Evolutionary conservation across 2,329 filamentous ascomycete genomes (phyloP), one percentile per base, ranked within the genome.

Genomic region (Aplosporella prunicola): DNA sequence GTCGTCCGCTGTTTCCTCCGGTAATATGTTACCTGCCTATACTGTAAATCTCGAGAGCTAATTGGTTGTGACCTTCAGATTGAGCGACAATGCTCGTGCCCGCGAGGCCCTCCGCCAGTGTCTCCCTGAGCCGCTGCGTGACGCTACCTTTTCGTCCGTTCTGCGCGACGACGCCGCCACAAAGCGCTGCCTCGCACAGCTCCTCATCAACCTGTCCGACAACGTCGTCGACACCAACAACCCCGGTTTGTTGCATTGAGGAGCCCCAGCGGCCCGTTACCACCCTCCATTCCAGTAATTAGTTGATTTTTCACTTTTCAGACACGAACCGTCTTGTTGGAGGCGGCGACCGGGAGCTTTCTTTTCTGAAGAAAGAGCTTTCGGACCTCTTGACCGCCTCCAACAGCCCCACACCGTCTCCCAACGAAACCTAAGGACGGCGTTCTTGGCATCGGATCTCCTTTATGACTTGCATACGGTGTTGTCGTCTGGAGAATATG

Each of bases 151-250:
- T 60, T 93, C 87, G 7, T 89, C 88, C 0, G 91, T 98, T 29
- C 78, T 98, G 22, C 83, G 91, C 41, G 91, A 98, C 54, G 91
- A 98, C 56, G 91, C 91, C 10, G 91, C 91, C 1, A 98, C 91
- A 1, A 98, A 98, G 69, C 81, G 91, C 42, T 98, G 91, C 61
- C 79, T 98, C 22, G 85, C 88, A n/a, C 91, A 96, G 63, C 78
- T 98, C 7, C 72, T 96, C 43, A 93, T 96, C 65, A 96, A 96
- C 57, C 76, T 98, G 38, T 93, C 86, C 8, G 91, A 96, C 62
- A 89, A 84, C 48, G 81, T 88, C 42, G 79, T 74, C 42, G 74
- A 77, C 42, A 45, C 51, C 14, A 57, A 54, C 42, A 59, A 60
- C 42, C 57, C 59, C 41, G 51, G 53, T 29, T 47, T 58, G 17